These are phyloP conservation scores for Phaeosphaeria sp. DNA, from an alignment of 2,329 filamentous ascomycete genomes.

Conservation along the genomic window DNA sequence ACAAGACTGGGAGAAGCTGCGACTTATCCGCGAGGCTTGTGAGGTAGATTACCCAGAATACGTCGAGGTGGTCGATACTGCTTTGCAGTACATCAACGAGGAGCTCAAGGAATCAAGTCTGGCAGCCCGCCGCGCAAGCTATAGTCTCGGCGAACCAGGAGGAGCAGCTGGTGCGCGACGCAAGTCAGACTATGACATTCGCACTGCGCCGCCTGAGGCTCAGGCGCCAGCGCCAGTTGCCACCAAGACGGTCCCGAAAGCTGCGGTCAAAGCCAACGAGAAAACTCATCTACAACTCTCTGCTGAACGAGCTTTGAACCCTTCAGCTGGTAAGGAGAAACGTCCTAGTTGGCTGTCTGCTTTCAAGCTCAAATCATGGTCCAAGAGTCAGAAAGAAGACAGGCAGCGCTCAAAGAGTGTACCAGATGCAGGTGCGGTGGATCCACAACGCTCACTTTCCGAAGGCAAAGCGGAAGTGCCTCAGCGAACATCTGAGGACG, in stretches of 20 bases:
- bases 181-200: slow-evolving; percentile 31
- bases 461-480: slow-evolving; percentile 16
- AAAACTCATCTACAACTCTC: slow-evolving; percentile 33
- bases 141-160: slow-evolving; percentile 15
- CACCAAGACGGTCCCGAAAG: neutral
- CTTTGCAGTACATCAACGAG: slow-evolving; percentile 52
- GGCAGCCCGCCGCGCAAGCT: slow-evolving; percentile 22
- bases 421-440: slow-evolving; percentile 17
- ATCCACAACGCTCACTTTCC: slow-evolving; percentile 39
- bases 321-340: slow-evolving; percentile 32
- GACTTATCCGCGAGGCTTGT: slow-evolving; percentile 53
- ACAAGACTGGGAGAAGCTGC: slow-evolving; percentile 51
- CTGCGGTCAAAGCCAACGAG: slow-evolving; percentile 4
- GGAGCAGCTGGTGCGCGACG: slow-evolving; percentile 21
- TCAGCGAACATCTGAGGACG: slow-evolving; percentile 15
- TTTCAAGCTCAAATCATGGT: slow-evolving; percentile 40
- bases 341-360: slow-evolving; percentile 37
- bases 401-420: slow-evolving; percentile 32
- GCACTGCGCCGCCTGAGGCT: slow-evolving; percentile 13
- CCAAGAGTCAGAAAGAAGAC: slow-evolving; percentile 28
- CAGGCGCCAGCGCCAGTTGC: neutral
- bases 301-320: slow-evolving; percentile 25
- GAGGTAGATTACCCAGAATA: slow-evolving; percentile 54
- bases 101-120: slow-evolving; percentile 39
- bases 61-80: slow-evolving; percentile 49